Evolutionary conservation across 495 filamentous ascomycete species (phyloP).

Genomic region (Pyrenula aspistea): DNA sequence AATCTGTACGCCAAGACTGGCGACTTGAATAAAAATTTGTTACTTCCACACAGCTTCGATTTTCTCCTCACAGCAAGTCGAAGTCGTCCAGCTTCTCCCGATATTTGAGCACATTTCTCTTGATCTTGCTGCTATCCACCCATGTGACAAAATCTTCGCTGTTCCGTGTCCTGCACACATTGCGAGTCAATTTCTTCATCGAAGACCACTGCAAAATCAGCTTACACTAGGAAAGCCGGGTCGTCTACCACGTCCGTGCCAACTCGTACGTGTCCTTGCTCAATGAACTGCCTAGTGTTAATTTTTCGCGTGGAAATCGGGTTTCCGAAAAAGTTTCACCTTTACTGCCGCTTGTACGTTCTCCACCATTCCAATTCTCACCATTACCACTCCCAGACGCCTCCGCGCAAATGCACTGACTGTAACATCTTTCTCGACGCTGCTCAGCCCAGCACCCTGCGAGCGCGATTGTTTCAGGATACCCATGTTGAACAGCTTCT

Average conservation of each 20-base stretch:
- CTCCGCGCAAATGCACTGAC: slow-evolving; percentile 75
- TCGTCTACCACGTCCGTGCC: slow-evolving; percentile 87
- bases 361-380: slow-evolving; percentile 76
- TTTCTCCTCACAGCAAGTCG: slow-evolving; percentile 55
- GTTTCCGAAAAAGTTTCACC: slow-evolving; percentile 8
- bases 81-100: slow-evolving; percentile 94
- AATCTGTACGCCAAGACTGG: not conserved
- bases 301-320: not conserved
- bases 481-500: slow-evolving; percentile 86
- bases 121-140: slow-evolving; percentile 94
- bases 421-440: slow-evolving; percentile 76
- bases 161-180: slow-evolving; percentile 50
- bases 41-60: not conserved
- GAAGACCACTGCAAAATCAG: slow-evolving; percentile 38
- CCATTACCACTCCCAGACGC: slow-evolving; percentile 78
- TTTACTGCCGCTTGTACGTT: slow-evolving; percentile 56
- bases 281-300: slow-evolving; percentile 65
- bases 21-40: not conserved
- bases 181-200: slow-evolving; percentile 19
- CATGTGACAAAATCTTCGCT: slow-evolving; percentile 98
- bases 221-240: slow-evolving; percentile 66
- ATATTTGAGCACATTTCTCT: slow-evolving; percentile 85
- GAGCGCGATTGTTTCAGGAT: slow-evolving; percentile 56
- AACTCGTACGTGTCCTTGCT: slow-evolving; percentile 91
- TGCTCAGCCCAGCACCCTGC: slow-evolving; percentile 49